Evolutionary conservation across 176 grass and related monocot genomes (phyloP).

Genomic region (Melocanna baccifera): DNA sequence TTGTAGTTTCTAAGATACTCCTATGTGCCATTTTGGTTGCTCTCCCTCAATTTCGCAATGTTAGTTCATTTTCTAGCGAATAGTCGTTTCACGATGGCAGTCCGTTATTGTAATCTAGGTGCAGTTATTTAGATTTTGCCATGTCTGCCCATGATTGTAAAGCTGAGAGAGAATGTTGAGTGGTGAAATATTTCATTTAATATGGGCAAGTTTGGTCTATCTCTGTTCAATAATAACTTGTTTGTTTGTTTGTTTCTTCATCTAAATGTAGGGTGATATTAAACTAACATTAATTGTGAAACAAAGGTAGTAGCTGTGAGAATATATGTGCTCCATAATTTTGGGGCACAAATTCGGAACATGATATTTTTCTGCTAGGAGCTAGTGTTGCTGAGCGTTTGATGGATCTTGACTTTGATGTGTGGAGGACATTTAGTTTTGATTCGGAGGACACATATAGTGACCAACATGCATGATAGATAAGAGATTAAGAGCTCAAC

Average conservation of each 20-base stretch:
- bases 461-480: neutral
- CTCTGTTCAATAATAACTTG: neutral
- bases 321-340: neutral
- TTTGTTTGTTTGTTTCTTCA: neutral
- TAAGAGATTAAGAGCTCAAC: slow-evolving; percentile 14
- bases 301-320: neutral
- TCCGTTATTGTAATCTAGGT: too few species aligned
- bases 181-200: neutral
- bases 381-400: neutral
- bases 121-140: too few species aligned
- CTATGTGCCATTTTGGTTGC: too few species aligned
- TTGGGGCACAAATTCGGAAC: neutral
- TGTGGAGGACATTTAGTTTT: neutral
- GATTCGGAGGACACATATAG: neutral
- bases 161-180: too few species aligned
- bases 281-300: neutral
- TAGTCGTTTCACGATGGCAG: too few species aligned
- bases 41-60: too few species aligned
- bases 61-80: too few species aligned
- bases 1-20: too few species aligned
- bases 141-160: too few species aligned
- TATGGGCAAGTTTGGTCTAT: neutral
- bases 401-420: neutral
- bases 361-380: neutral
- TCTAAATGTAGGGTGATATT: neutral